Evolutionary conservation across 768 basidiomycete genomes (phyloP).

Genomic region (Hericium erinaceus): DNA sequence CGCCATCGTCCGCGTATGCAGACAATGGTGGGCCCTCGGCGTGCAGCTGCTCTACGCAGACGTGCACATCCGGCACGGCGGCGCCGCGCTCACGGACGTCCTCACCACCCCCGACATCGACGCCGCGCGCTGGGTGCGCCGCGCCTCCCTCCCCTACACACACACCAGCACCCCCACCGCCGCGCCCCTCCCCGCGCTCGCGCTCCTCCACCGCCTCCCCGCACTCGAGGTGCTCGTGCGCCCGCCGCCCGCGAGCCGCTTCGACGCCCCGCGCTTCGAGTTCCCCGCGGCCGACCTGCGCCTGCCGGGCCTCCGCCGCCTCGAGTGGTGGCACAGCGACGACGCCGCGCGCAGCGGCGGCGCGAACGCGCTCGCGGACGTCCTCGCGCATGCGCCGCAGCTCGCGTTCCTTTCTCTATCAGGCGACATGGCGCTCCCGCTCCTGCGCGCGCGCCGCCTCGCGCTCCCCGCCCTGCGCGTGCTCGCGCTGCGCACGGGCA

Average conservation of each 20-base stretch:
- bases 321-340: conserved; percentile 9
- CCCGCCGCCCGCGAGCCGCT: neutral
- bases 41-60: conserved; percentile 11
- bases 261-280: conserved; percentile 1
- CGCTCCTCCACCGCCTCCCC: too few species aligned
- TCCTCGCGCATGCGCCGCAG: neutral
- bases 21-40: conserved; percentile 6
- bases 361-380: conserved; percentile 8
- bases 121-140: conserved; percentile 4
- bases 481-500: conserved; percentile 1
- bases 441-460: neutral
- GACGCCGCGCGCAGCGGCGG: conserved; percentile 10
- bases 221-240: conserved; percentile 9
- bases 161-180: conserved; percentile 3
- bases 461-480: conserved; percentile 1
- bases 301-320: conserved; percentile 4
- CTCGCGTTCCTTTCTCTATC: conserved; percentile 4
- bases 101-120: neutral
- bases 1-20: conserved; percentile 9
- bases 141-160: conserved; percentile 10
- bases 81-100: neutral
- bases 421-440: conserved; percentile 1
- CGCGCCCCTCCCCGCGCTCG: neutral
- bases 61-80: conserved; percentile 7
- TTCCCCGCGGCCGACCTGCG: neutral